phyloP scores from a whole-genome alignment of 129 eudicot species.

The Centella asiatica region DNA sequence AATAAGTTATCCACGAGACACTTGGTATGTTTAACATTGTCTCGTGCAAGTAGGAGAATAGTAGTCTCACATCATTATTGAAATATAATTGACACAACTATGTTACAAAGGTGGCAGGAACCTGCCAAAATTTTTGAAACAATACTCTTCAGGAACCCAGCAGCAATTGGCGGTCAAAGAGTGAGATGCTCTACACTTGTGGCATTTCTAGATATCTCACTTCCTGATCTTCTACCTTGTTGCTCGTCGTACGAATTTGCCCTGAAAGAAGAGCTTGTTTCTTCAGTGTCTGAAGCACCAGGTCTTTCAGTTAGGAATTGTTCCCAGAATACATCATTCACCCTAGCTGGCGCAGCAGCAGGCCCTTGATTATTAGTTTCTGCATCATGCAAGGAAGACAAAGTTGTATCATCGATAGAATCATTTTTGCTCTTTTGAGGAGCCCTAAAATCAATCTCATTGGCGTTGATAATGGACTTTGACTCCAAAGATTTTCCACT shows the following conservation, averaged over 20 bases:
- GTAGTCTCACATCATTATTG: neutral
- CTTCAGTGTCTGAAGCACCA: conserved; percentile 66
- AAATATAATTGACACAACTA: neutral
- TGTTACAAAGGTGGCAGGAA: neutral
- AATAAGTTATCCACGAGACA: no score
- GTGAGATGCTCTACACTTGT: conserved; percentile 45
- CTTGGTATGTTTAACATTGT: no score
- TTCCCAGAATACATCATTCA: conserved; percentile 90
- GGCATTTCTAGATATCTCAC: conserved; percentile 35
- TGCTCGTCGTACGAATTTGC: conserved; percentile 44
- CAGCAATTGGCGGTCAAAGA: conserved; percentile 33
- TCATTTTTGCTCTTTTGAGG: conserved; percentile 13
- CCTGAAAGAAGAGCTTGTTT: conserved; percentile 49
- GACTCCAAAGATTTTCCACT: conserved; percentile 28
- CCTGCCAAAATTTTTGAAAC: no score
- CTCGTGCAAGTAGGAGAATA: neutral
- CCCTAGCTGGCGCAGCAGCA: conserved; percentile 36
- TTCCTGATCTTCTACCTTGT: conserved; percentile 38
- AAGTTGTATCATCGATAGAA: conserved; percentile 18
- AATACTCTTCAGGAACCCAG: neutral
- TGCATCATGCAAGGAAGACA: conserved; percentile 27
- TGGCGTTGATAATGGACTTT: conserved; percentile 9
- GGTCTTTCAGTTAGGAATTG: conserved; percentile 93
- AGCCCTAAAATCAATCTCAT: conserved; percentile 10
- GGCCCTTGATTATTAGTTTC: conserved; percentile 27